Conservation (phyloP, 441 rosid genomes). For the Mallotus repandus region DNA sequence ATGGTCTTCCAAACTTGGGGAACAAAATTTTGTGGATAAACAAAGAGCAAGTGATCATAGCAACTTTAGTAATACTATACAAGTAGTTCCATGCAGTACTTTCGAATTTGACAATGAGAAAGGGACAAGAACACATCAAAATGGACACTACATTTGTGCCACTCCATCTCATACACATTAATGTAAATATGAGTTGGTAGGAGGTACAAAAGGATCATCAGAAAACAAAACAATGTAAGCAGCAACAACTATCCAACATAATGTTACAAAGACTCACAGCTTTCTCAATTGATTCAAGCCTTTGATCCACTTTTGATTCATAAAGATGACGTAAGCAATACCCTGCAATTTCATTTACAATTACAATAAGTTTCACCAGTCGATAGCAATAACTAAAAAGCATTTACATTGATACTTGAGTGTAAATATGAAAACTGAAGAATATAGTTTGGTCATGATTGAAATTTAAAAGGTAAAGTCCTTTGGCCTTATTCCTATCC, state of each 20-base stretch:
- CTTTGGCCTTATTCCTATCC: not conserved
- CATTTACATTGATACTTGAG: not conserved
- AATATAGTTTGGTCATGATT: not conserved
- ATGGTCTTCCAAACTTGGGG: not conserved
- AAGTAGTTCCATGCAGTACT: not conserved
- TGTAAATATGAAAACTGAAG: not conserved
- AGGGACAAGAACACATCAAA: not conserved
- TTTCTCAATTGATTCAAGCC: slow-evolving; percentile 87
- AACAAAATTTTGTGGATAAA: not conserved
- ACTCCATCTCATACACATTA: no score
- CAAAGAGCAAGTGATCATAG: not conserved
- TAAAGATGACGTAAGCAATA: slow-evolving; percentile 69
- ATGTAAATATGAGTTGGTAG: no score
- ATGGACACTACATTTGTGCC: not conserved
- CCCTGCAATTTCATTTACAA: slow-evolving; percentile 47
- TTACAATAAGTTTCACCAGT: slow-evolving; percentile 15
- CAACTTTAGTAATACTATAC: not conserved
- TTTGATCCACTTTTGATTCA: slow-evolving; percentile 65
- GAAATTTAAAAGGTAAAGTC: not conserved
- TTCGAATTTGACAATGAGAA: not conserved
- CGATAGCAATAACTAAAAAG: not conserved
- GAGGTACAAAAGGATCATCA: no score
- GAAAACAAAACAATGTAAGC: not conserved
- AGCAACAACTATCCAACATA: slow-evolving; percentile 1
- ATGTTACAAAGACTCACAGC: slow-evolving; percentile 57